Conservation (phyloP, 345 rosid genomes). For the Atalantia buxifolia region DNA sequence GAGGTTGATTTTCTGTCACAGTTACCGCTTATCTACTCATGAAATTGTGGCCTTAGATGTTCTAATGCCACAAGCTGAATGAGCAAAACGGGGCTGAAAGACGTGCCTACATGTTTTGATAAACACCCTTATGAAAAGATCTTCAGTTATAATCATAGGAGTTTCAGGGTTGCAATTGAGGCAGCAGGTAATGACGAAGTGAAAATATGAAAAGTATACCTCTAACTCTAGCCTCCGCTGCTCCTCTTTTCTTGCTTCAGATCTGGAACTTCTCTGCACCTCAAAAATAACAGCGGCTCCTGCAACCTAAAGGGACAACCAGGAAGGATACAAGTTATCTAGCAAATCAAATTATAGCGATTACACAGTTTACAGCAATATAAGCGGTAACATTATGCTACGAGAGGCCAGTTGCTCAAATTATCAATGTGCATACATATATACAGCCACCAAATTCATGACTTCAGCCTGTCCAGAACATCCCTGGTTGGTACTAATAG, state of each 20-base stretch:
- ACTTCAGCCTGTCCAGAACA: not conserved
- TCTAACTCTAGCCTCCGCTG: slow-evolving; percentile 50
- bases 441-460: not conserved
- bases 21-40: not conserved
- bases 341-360: not conserved
- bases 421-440: not conserved
- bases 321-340: not conserved
- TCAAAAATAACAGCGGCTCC: slow-evolving; percentile 72
- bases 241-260: slow-evolving; percentile 86
- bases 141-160: not conserved
- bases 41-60: not conserved
- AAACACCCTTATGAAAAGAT: not conserved
- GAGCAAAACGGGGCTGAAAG: not conserved
- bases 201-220: slow-evolving; percentile 25
- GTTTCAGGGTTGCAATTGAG: not conserved
- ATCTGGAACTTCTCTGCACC: slow-evolving; percentile 76
- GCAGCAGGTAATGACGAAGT: not conserved
- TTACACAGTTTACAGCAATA: not conserved
- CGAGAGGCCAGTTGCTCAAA: slow-evolving; percentile 3
- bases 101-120: not conserved
- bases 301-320: slow-evolving; percentile 51
- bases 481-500: not conserved
- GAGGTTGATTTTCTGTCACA: not conserved
- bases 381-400: not conserved
- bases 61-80: not conserved